Evolutionary conservation across 1,139 yeast species (phyloP).

Genomic region (Yamadazyma sp.): DNA sequence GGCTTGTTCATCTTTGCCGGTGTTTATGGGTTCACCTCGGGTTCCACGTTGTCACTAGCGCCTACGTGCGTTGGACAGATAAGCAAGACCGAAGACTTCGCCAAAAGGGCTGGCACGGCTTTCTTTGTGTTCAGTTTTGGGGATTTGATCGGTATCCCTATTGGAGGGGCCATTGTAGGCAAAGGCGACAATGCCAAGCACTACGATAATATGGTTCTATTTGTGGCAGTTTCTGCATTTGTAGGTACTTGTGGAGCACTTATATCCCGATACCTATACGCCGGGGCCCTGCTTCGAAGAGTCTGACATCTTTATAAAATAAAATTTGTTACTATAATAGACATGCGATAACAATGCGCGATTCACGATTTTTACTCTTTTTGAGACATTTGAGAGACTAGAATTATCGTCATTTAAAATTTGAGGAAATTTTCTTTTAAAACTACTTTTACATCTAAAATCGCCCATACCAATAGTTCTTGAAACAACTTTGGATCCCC

Average conservation of each 20-base stretch:
- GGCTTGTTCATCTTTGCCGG: conserved; percentile 30
- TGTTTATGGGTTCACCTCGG: conserved; percentile 31
- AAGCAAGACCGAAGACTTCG: conserved; percentile 53
- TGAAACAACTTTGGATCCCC: no score
- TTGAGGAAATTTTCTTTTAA: conserved; percentile 2
- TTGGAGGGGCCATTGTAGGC: conserved; percentile 36
- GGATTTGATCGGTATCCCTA: conserved; percentile 34
- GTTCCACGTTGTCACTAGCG: conserved; percentile 32
- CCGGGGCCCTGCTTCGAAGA: conserved; percentile 18
- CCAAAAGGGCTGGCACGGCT: conserved; percentile 30
- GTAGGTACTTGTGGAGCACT: conserved; percentile 28
- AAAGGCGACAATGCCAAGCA: conserved; percentile 16
- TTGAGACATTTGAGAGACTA: not conserved
- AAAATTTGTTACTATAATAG: no score
- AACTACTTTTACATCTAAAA: not conserved
- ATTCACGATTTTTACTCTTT: not conserved
- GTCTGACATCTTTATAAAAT: conserved; percentile 5
- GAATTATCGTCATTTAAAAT: conserved; percentile 1
- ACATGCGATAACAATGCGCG: not conserved
- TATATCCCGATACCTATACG: conserved; percentile 26
- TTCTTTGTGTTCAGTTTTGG: conserved; percentile 34
- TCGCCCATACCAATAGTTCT: not conserved
- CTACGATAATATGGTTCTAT: conserved; percentile 30
- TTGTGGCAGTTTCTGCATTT: conserved; percentile 25
- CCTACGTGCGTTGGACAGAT: conserved; percentile 58